Percentiles rank a stretch among this genome's conserved stretches.
These are phyloP conservation scores for Sphagnum tenellum DNA, from an alignment of 225 moss, liverwort and hornwort genomes.

Conservation along the genomic window DNA sequence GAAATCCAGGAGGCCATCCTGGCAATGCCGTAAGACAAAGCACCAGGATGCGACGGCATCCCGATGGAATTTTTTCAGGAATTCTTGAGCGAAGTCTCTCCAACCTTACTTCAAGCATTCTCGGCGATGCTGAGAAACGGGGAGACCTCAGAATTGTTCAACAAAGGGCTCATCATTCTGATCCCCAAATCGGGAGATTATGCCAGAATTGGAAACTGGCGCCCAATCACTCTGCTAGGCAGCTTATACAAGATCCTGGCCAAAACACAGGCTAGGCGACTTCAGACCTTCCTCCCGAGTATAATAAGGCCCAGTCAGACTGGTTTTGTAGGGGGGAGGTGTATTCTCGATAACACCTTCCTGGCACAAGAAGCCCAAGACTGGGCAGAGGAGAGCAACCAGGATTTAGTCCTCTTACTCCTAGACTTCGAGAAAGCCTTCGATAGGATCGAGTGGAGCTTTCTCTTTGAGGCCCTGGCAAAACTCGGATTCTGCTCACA, in stretches of 20 bases:
- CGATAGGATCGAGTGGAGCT: not conserved
- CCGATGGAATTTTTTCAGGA: conserved; percentile 1
- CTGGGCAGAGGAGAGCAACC: not conserved
- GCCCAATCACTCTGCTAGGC: not conserved
- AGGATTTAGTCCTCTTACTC: not conserved
- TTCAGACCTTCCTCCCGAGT: not conserved
- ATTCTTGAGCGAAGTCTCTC: not conserved
- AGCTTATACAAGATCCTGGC: not conserved
- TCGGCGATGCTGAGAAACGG: not conserved
- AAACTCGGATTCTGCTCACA: not conserved
- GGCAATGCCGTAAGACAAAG: not conserved
- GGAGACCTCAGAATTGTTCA: not conserved
- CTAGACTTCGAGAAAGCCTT: conserved; percentile 7
- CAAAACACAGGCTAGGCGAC: not conserved
- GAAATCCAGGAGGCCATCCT: not conserved
- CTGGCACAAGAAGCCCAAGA: not conserved
- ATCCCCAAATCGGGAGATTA: not conserved
- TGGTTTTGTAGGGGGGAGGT: not conserved
- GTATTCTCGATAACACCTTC: not conserved
- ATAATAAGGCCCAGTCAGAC: not conserved
- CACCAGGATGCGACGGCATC: conserved; percentile 1
- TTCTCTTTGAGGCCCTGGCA: not conserved
- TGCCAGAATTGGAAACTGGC: not conserved
- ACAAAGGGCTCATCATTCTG: not conserved
- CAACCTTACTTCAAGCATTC: not conserved